Conservation (phyloP, 1,139 yeast genomes). For the Yamadazyma kanchanaburiensis region DNA sequence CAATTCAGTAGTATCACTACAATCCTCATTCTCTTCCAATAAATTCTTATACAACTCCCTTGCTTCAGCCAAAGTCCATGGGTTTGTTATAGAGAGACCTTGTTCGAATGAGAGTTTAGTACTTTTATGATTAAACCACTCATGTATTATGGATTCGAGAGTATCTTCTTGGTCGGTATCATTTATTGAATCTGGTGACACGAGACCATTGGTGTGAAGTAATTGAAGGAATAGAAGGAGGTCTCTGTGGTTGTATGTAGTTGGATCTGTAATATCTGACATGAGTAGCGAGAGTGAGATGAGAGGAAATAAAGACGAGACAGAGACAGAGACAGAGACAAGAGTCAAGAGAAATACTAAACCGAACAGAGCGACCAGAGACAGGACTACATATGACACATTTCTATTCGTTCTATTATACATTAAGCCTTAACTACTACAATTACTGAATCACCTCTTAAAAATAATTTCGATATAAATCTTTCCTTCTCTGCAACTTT, state of each 20-base stretch:
- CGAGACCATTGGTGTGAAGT: constrained; percentile 19
- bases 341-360: too few relatives aligned
- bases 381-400: background rate
- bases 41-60: constrained; percentile 16
- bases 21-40: constrained; percentile 14
- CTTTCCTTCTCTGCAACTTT: constrained; percentile 74
- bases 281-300: too few relatives aligned
- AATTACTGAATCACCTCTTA: constrained; percentile 94
- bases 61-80: constrained; percentile 15
- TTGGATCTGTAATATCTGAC: constrained; percentile 9
- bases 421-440: constrained; percentile 64
- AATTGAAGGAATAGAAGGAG: constrained; percentile 22
- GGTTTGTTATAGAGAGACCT: constrained; percentile 11
- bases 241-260: constrained; percentile 16
- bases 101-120: constrained; percentile 16
- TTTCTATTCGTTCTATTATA: background rate
- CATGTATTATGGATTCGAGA: constrained; percentile 13
- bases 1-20: constrained; percentile 22
- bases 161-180: constrained; percentile 2
- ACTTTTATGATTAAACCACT: constrained; percentile 22
- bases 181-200: constrained; percentile 15
- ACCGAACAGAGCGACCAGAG: too few relatives aligned
- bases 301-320: too few relatives aligned
- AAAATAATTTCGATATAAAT: constrained; percentile 82
- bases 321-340: too few relatives aligned